These are phyloP conservation scores for Asterophora parasitica DNA, from an alignment of 768 basidiomycete genomes.

Conservation along the genomic window DNA sequence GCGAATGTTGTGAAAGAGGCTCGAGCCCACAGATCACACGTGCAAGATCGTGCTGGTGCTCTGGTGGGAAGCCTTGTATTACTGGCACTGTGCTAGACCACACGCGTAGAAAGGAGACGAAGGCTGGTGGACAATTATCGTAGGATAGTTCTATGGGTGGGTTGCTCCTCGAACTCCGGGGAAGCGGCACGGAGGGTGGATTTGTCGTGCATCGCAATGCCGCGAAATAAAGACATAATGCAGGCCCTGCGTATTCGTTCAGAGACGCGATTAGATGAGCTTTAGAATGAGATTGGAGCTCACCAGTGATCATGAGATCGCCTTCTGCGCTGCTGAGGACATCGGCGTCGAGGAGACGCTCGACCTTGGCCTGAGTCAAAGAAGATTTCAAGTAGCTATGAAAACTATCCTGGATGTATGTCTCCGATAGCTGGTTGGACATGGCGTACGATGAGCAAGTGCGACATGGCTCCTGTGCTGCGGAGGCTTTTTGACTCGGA, in stretches of 20 bases:
- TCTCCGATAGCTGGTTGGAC: conserved; percentile 43
- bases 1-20: conserved; percentile 37
- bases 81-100: conserved; percentile 64
- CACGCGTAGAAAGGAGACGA: conserved; percentile 63
- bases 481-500: too few species aligned
- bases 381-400: conserved; percentile 81
- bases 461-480: too few species aligned
- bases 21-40: conserved; percentile 68
- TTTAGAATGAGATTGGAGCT: conserved; percentile 12
- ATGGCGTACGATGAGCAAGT: neutral
- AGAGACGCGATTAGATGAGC: neutral
- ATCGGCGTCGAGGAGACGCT: conserved; percentile 67
- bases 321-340: conserved; percentile 72
- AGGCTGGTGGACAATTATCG: conserved; percentile 65
- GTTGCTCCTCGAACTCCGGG: conserved; percentile 43
- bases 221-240: conserved; percentile 80
- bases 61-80: conserved; percentile 59
- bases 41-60: conserved; percentile 78
- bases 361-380: conserved; percentile 71
- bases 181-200: conserved; percentile 79
- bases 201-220: conserved; percentile 70
- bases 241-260: conserved; percentile 49
- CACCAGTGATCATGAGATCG: conserved; percentile 85
- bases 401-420: conserved; percentile 71
- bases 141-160: conserved; percentile 56